These are phyloP conservation scores for Cercospora sp. DNA, from an alignment of 2,329 filamentous ascomycete genomes.

Conservation along the genomic window DNA sequence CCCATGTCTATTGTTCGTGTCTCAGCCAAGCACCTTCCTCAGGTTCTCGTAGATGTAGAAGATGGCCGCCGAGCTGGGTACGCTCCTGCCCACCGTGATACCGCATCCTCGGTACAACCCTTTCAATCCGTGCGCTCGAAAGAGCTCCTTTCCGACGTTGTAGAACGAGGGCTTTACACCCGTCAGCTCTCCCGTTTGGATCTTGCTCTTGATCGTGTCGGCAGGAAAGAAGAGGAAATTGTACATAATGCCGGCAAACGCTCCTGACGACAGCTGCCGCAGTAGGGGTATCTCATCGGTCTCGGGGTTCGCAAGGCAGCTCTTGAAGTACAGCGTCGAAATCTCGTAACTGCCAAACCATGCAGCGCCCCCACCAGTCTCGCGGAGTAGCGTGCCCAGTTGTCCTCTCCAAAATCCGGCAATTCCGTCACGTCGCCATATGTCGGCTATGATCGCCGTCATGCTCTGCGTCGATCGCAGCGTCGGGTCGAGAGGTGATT, in stretches of 20 bases:
- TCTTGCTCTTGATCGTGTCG: constrained; percentile 94
- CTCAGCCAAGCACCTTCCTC: constrained; percentile 60
- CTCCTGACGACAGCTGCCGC: constrained; percentile 85
- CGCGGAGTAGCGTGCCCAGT: constrained; percentile 86
- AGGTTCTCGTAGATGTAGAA: constrained; percentile 93
- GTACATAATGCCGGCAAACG: constrained; percentile 86
- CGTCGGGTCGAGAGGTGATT: constrained; percentile 34
- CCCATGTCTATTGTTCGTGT: background rate
- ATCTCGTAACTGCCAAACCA: constrained; percentile 93
- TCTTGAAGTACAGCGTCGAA: constrained; percentile 66
- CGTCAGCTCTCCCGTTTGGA: constrained; percentile 75
- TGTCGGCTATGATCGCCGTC: constrained; percentile 69
- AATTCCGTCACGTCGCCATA: constrained; percentile 80
- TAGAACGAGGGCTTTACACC: constrained; percentile 63
- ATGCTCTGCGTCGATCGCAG: constrained; percentile 47
- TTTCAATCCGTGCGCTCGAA: constrained; percentile 75
- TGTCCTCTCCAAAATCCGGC: constrained; percentile 94
- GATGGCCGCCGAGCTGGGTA: constrained; percentile 96
- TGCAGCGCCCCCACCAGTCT: constrained; percentile 87
- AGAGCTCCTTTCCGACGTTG: constrained; percentile 71
- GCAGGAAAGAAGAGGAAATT: constrained; percentile 98
- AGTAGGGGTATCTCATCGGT: constrained; percentile 68
- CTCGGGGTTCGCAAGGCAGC: constrained; percentile 39
- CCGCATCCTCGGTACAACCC: constrained; percentile 93
- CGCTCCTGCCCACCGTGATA: constrained; percentile 83